phyloP scores from a whole-genome alignment of 352 stramenopile species.

The Phytophthora ramorum region DNA sequence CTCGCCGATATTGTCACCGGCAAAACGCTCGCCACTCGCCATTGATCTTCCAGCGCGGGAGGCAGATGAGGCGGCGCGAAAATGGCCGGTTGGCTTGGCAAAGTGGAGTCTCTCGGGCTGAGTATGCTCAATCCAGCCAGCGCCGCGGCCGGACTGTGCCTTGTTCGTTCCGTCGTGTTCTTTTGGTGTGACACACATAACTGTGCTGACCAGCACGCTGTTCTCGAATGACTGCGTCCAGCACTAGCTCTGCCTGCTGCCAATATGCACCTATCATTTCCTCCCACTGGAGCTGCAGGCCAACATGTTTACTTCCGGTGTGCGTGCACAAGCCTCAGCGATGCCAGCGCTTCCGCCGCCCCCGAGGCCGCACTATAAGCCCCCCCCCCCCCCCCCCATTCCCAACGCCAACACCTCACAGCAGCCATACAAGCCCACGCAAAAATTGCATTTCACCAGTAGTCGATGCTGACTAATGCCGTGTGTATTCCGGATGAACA shows the following conservation, averaged over 20 bases:
- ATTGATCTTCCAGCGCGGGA: background rate
- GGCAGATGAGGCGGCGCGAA: no score
- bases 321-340: no score
- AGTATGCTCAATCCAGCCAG: conserved; percentile 2
- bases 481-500: background rate
- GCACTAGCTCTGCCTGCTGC: background rate
- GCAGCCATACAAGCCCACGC: background rate
- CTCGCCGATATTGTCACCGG: background rate
- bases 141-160: background rate
- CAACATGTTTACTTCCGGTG: background rate
- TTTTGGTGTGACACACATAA: conserved; percentile 11
- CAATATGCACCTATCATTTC: background rate
- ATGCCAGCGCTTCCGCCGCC: no score
- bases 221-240: background rate
- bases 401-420: no score
- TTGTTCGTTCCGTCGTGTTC: conserved; percentile 22
- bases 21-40: background rate
- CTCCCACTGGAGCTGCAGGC: background rate
- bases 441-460: background rate
- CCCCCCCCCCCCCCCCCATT: no score
- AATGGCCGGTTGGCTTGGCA: no score
- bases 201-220: background rate
- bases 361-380: no score
- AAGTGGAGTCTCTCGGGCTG: conserved; percentile 5
- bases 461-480: background rate